Percentiles rank a stretch among this genome's conserved stretches.
Evolutionary conservation across 208 protist genomes (phyloP).

Genomic region (Trypanosoma lewisi): DNA sequence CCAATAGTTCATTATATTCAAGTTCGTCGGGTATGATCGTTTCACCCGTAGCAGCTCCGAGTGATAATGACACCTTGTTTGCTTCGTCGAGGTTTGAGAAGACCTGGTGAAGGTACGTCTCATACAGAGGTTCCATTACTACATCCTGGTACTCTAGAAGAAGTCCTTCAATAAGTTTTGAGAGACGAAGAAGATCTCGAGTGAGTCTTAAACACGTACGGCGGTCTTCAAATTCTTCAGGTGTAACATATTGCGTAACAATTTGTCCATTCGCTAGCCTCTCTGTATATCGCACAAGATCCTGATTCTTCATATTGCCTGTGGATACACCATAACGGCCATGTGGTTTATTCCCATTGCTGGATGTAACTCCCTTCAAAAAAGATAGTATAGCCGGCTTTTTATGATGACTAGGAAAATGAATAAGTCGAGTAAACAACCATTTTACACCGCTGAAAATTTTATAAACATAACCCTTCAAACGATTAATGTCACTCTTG

Average conservation of each 20-base stretch:
- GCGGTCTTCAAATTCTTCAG: constrained; percentile 53
- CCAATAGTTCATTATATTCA: background rate
- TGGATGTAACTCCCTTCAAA: background rate
- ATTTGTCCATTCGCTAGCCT: constrained; percentile 37
- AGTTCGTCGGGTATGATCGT: constrained; percentile 32
- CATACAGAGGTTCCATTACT: constrained; percentile 50
- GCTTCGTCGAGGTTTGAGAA: background rate
- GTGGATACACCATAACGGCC: background rate
- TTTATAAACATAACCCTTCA: background rate
- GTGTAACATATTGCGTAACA: constrained; percentile 46
- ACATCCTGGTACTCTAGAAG: constrained; percentile 51
- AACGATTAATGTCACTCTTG: constrained; percentile 1
- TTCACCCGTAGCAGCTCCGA: constrained; percentile 16
- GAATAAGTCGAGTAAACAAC: background rate
- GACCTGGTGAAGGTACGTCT: constrained; percentile 30
- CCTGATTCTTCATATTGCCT: background rate
- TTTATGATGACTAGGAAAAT: background rate
- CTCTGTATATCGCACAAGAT: constrained; percentile 50
- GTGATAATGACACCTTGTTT: background rate
- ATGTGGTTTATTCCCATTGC: background rate
- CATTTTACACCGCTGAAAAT: background rate
- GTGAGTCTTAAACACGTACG: constrained; percentile 40
- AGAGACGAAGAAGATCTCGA: constrained; percentile 41
- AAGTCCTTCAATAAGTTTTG: constrained; percentile 40
- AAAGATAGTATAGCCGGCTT: background rate